Percentiles rank a stretch among this genome's conserved stretches.
Evolutionary conservation across 2,329 filamentous ascomycete species (phyloP).

Genomic region (Pseudogymnoascus sp.): DNA sequence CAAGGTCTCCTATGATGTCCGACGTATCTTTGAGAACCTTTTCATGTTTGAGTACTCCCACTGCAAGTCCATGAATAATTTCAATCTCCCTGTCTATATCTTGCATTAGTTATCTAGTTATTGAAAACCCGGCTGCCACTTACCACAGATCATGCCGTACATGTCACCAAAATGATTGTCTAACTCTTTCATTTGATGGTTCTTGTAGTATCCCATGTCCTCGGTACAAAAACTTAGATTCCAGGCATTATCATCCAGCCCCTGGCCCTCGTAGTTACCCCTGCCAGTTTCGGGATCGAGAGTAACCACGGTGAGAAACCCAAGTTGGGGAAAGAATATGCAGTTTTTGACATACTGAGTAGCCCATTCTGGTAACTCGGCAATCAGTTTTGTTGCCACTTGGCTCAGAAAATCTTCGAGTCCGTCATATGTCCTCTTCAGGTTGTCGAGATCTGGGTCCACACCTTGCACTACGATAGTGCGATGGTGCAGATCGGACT

Average conservation of each 20-base stretch:
- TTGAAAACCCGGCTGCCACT: slow-evolving; percentile 16
- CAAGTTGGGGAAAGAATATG: slow-evolving; percentile 84
- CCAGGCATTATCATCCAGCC: slow-evolving; percentile 54
- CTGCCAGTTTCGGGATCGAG: slow-evolving; percentile 49
- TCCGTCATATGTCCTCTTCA: slow-evolving; percentile 70
- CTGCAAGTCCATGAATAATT: slow-evolving; percentile 69
- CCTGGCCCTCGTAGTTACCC: slow-evolving; percentile 55
- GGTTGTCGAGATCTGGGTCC: slow-evolving; percentile 63
- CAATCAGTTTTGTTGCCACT: slow-evolving; percentile 55
- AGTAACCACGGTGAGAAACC: slow-evolving; percentile 73
- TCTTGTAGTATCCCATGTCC: slow-evolving; percentile 76
- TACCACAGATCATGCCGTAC: slow-evolving; percentile 74
- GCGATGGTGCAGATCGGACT: slow-evolving; percentile 60
- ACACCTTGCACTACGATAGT: slow-evolving; percentile 66
- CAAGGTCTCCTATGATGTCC: slow-evolving; percentile 75
- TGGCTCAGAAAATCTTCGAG: slow-evolving; percentile 65
- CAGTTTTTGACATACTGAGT: slow-evolving; percentile 56
- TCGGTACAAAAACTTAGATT: slow-evolving; percentile 67
- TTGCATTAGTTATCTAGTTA: slow-evolving; percentile 11
- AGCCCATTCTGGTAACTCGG: slow-evolving; percentile 52
- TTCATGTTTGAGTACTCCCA: slow-evolving; percentile 61
- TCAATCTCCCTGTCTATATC: slow-evolving; percentile 73
- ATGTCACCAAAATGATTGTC: slow-evolving; percentile 78
- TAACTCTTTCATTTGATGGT: slow-evolving; percentile 67
- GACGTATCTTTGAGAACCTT: slow-evolving; percentile 59